Base-by-base conservation (phyloP, 148 eudicot species). In the Rhododendron ovatum region DNA sequence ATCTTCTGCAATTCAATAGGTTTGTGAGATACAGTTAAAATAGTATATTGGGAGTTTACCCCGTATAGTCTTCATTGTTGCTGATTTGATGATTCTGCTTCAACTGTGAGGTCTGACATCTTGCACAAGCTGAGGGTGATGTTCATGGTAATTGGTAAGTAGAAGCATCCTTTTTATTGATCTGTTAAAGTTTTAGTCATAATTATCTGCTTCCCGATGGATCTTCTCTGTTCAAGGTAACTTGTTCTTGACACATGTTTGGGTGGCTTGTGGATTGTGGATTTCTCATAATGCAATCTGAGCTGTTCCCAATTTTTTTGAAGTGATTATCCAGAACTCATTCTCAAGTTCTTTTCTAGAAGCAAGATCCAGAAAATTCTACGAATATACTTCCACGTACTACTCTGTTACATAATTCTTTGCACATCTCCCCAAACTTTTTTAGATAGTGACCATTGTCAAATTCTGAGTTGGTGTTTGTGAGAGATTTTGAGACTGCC, bases 1-100 rank as follows among this genome's bases (percentile, higher is more conserved):
- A 78, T 86, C 89, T 86, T 89, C 90, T 84, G 89, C 90, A 69
- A 85, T 88, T 82, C 93, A 91, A 91, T 95, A 94, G 84, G 33
- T 63, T 37, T 47, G 59, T 55, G 65, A 76, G 82, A 37, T 78
- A 53, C 22, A 74, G 55, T 35, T 45, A 84, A 73, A 30, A 82
- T 5, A 15, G 37, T 78, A n/a, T 71, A 22, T 12, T 43, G 45
- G 55, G 82, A 51, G 45, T 75, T 77, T 37, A 63, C 28, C 45
- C 78, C 20, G 13, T 53, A 41, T 51, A 30, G 48, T 30, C 78
- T 74, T 51, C 45, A n/a, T 45, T 82, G 83, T 61, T 59, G 59
- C 82, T 76, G 85, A 10, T 57, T 82, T 87, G 47, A 61, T 51
- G 83, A 50, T 65, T 39, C 26, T 78, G 67, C 50, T 63, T 78